Evolutionary conservation across 768 basidiomycete genomes (phyloP).

Genomic region (Hysterangium stoloniferum): DNA sequence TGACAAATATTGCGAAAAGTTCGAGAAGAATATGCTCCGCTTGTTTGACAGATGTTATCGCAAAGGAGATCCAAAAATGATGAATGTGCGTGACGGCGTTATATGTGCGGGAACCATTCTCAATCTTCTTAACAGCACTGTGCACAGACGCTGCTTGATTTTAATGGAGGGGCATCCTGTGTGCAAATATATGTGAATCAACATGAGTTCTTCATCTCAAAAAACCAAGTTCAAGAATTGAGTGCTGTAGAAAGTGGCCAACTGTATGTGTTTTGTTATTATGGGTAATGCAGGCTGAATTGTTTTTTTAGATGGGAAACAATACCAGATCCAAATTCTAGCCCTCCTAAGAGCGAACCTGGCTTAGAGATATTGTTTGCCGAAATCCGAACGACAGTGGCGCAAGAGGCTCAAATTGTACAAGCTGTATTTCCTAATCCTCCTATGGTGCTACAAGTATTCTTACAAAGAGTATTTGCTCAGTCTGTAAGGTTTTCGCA

Average conservation of each 20-base stretch:
- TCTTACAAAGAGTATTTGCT: slow-evolving; percentile 93
- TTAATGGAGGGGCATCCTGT: slow-evolving; percentile 95
- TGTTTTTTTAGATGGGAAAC: slow-evolving; percentile 63
- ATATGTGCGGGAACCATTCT: slow-evolving; percentile 8
- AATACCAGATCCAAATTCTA: slow-evolving; percentile 72
- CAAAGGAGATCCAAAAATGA: slow-evolving; percentile 97
- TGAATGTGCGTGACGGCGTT: slow-evolving; percentile 63
- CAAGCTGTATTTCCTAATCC: slow-evolving; percentile 98
- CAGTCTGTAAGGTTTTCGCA: slow-evolving; percentile 64
- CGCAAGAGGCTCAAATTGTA: slow-evolving; percentile 94
- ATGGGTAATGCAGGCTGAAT: not conserved
- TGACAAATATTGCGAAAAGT: slow-evolving; percentile 96
- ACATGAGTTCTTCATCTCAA: slow-evolving; percentile 94
- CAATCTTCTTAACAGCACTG: slow-evolving; percentile 66
- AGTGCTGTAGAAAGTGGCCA: slow-evolving; percentile 47
- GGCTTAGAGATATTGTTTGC: slow-evolving; percentile 73
- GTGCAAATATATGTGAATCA: slow-evolving; percentile 99
- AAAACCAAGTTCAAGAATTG: slow-evolving; percentile 69
- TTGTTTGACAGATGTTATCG: slow-evolving; percentile 94
- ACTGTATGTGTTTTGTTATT: slow-evolving; percentile 34
- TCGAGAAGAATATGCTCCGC: slow-evolving; percentile 97
- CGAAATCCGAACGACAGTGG: slow-evolving; percentile 87
- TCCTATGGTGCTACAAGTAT: slow-evolving; percentile 94
- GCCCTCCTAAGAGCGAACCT: slow-evolving; percentile 69
- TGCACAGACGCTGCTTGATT: slow-evolving; percentile 92